These are phyloP conservation scores for Saposhnikovia divaricata DNA, from an alignment of 129 eudicot species.

Conservation along the genomic window DNA sequence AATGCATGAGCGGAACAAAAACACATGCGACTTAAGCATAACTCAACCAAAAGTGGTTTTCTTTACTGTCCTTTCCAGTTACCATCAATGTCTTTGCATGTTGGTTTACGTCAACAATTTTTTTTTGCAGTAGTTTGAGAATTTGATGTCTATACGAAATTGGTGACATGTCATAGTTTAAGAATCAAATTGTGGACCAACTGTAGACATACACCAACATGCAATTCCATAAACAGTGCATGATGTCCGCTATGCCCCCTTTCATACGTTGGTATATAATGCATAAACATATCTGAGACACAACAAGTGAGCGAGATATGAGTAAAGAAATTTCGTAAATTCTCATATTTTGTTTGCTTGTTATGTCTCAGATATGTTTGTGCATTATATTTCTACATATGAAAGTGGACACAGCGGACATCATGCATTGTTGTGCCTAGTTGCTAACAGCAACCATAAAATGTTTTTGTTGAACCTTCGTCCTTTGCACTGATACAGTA, in stretches of 20 bases:
- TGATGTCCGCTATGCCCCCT: not conserved
- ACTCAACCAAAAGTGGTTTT: not conserved
- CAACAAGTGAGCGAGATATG: not conserved
- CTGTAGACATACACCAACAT: too few relatives aligned
- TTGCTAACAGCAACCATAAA: not conserved
- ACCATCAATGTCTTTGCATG: not conserved
- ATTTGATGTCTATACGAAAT: not conserved
- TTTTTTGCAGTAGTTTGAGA: not conserved
- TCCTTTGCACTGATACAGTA: not conserved
- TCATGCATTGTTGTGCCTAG: not conserved
- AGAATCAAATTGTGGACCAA: not conserved
- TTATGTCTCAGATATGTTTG: not conserved
- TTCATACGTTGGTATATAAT: not conserved
- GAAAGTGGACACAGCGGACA: not conserved
- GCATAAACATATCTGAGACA: not conserved
- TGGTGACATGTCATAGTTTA: not conserved
- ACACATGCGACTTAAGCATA: not conserved
- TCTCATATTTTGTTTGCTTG: not conserved
- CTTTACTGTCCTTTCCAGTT: not conserved
- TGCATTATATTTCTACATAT: too few relatives aligned
- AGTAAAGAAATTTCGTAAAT: not conserved
- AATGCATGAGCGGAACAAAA: not conserved
- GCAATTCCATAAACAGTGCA: not conserved
- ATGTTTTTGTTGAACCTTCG: not conserved
- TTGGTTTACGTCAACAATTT: not conserved